Evolutionary conservation across 2,329 filamentous ascomycete species (phyloP).

Genomic region (Microthyrium microscopicum): DNA sequence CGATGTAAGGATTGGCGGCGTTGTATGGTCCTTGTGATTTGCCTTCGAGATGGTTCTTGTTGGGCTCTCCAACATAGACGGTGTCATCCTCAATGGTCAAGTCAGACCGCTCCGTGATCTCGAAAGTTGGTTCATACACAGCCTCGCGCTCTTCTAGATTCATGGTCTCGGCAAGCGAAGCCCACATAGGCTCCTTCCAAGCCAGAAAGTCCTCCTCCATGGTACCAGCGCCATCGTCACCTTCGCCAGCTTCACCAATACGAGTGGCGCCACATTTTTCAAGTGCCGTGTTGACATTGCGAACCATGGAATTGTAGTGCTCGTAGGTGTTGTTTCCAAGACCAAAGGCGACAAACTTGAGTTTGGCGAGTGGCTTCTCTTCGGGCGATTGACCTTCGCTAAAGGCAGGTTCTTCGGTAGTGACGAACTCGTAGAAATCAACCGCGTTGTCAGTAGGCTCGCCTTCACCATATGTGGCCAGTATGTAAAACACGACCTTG

Average conservation of each 20-base stretch:
- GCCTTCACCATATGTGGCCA: slow-evolving; percentile 95
- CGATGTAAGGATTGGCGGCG: slow-evolving; percentile 91
- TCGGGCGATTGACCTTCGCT: slow-evolving; percentile 45
- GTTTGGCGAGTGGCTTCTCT: slow-evolving; percentile 59
- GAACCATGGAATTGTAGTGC: slow-evolving; percentile 98
- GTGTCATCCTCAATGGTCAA: slow-evolving; percentile 57
- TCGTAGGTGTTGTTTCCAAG: slow-evolving; percentile 99
- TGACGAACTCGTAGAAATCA: slow-evolving; percentile 96
- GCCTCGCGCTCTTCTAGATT: slow-evolving; percentile 86
- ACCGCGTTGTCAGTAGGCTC: slow-evolving; percentile 98
- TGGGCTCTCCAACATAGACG: slow-evolving; percentile 91
- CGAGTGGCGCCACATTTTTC: slow-evolving; percentile 67
- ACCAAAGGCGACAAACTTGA: slow-evolving; percentile 91
- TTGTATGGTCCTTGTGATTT: slow-evolving; percentile 78
- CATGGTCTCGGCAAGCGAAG: slow-evolving; percentile 66
- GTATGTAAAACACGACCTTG: slow-evolving; percentile 85
- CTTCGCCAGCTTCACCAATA: slow-evolving; percentile 80
- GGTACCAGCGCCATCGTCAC: slow-evolving; percentile 92
- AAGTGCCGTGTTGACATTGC: slow-evolving; percentile 69
- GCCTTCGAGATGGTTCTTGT: slow-evolving; percentile 86
- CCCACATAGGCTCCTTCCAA: slow-evolving; percentile 99
- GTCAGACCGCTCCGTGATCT: slow-evolving; percentile 58
- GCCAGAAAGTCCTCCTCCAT: slow-evolving; percentile 99
- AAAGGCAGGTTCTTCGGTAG: slow-evolving; percentile 64
- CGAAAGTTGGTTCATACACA: slow-evolving; percentile 86